phyloP scores from a whole-genome alignment of 495 filamentous ascomycete genomes.

The Paragyromitra xinjiangensis region DNA sequence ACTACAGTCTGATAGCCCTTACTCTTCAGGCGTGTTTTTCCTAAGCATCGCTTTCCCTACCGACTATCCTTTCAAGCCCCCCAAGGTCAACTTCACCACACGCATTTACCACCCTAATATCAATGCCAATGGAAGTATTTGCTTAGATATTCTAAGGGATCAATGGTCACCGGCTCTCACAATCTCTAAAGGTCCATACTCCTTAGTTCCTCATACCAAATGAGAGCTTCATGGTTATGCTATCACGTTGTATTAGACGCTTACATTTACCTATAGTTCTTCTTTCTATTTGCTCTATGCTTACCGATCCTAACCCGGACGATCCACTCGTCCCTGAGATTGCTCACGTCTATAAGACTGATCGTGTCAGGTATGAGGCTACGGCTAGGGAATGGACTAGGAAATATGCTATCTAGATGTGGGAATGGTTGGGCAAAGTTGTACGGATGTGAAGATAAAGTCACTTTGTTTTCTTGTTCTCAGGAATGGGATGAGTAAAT shows the following conservation, averaged over 20 bases:
- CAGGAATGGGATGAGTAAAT: conserved; percentile 39
- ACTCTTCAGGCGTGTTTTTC: conserved; percentile 98
- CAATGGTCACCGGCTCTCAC: conserved; percentile 99
- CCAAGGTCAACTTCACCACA: conserved; percentile 99
- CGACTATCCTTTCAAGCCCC: conserved; percentile 99
- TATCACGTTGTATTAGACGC: conserved; percentile 9
- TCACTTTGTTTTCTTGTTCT: conserved; percentile 52
- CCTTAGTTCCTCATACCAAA: not conserved
- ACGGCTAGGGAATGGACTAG: conserved; percentile 98
- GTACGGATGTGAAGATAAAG: conserved; percentile 49
- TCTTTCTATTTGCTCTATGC: conserved; percentile 99
- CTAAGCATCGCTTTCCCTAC: conserved; percentile 97
- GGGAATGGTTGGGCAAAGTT: conserved; percentile 3
- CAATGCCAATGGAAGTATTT: conserved; percentile 99
- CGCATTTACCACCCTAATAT: conserved; percentile 99
- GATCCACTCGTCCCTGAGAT: conserved; percentile 98
- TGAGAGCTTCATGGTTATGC: not conserved
- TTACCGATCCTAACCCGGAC: conserved; percentile 98
- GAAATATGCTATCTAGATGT: conserved; percentile 88
- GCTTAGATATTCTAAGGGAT: conserved; percentile 95
- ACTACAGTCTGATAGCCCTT: conserved; percentile 82
- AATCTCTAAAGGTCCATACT: conserved; percentile 90
- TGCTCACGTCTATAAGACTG: conserved; percentile 99
- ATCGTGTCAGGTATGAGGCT: conserved; percentile 91
- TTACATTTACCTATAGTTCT: conserved; percentile 69